phyloP scores from a whole-genome alignment of 1,284 basidiomycete genomes.

The Cutaneotrichosporon mucoides region DNA sequence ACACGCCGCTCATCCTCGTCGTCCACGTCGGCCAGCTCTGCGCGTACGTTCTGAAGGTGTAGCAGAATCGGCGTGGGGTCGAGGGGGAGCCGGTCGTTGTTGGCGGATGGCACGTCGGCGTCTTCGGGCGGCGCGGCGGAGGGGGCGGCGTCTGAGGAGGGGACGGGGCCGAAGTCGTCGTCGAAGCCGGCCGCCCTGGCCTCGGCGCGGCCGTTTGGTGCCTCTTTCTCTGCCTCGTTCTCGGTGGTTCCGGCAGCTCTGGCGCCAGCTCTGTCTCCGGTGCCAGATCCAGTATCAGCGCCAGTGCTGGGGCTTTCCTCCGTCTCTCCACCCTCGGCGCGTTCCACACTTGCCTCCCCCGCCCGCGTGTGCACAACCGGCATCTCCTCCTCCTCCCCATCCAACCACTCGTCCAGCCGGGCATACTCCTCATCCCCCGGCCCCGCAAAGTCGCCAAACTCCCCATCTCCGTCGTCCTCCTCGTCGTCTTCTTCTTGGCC shows the following conservation, averaged over 20 bases:
- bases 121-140: no score
- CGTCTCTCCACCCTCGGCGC: no score
- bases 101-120: no score
- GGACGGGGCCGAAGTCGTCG: constrained; percentile 30
- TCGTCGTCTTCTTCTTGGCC: neutral
- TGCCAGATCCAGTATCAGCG: no score
- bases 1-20: constrained; percentile 41
- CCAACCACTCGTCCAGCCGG: constrained; percentile 41
- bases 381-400: constrained; percentile 18
- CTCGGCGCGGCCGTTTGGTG: neutral
- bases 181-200: constrained; percentile 24
- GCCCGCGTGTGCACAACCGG: neutral
- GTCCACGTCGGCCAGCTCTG: constrained; percentile 32
- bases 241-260: neutral
- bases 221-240: no score
- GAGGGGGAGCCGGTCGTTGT: constrained; percentile 12
- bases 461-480: constrained; percentile 10
- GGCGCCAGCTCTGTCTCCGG: no score
- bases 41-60: constrained; percentile 39
- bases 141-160: no score
- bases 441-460: constrained; percentile 17
- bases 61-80: constrained; percentile 43
- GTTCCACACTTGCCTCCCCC: no score
- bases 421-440: constrained; percentile 32
- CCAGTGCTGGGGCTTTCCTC: no score